phyloP scores from a whole-genome alignment of 768 basidiomycete species.

The Mycena vitilis region DNA sequence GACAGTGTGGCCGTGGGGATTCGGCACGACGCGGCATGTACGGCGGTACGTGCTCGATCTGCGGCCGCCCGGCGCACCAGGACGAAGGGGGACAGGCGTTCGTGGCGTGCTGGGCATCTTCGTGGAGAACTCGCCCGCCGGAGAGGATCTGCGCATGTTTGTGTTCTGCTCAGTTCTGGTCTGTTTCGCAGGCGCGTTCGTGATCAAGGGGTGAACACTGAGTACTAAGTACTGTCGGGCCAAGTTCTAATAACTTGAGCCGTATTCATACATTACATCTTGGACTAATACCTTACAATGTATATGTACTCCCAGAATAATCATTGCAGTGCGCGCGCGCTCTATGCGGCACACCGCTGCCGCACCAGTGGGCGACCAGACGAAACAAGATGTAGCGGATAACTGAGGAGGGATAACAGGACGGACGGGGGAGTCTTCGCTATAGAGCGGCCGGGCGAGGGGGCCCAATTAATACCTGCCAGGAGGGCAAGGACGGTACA shows the following conservation, averaged over 20 bases:
- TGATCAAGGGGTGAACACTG: slow-evolving; percentile 23
- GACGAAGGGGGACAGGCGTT: slow-evolving; percentile 52
- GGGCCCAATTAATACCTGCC: slow-evolving; percentile 40
- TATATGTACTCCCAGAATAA: slow-evolving; percentile 27
- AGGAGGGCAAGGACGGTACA: slow-evolving; percentile 30
- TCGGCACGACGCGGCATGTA: slow-evolving; percentile 53
- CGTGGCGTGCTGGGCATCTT: slow-evolving; percentile 58
- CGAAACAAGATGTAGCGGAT: slow-evolving; percentile 26
- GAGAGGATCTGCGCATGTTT: slow-evolving; percentile 75
- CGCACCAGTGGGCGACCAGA: too few relatives aligned
- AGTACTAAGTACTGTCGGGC: background rate
- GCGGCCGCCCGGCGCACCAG: slow-evolving; percentile 52
- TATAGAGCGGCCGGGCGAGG: slow-evolving; percentile 9
- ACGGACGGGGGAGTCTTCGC: slow-evolving; percentile 11
- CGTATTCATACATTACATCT: slow-evolving; percentile 20
- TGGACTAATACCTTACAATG: slow-evolving; percentile 21
- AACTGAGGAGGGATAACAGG: background rate
- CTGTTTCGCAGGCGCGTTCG: slow-evolving; percentile 62
- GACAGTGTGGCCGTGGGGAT: slow-evolving; percentile 61
- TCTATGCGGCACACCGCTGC: slow-evolving; percentile 18
- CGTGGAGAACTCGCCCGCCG: slow-evolving; percentile 69
- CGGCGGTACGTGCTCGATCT: slow-evolving; percentile 54
- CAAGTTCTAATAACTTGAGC: background rate
- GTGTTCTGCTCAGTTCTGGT: slow-evolving; percentile 63
- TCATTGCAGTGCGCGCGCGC: slow-evolving; percentile 19